These are phyloP conservation scores for Piloderma croceum DNA, from an alignment of 768 basidiomycete species.

Conservation along the genomic window DNA sequence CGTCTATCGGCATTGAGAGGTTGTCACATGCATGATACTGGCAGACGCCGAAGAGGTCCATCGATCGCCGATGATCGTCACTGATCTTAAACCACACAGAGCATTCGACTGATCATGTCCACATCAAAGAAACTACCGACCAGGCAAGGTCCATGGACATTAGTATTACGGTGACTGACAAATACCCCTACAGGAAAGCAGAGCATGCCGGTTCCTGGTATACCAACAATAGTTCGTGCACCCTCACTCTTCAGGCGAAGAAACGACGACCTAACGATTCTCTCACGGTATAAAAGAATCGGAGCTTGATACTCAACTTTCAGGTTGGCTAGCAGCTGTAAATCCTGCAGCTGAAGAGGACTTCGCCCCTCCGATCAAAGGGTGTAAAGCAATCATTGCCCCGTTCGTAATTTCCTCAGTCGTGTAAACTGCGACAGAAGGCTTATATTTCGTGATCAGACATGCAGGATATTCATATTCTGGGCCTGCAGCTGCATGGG, in stretches of 20 bases:
- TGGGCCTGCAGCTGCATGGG: conserved; percentile 92
- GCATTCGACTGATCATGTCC: background rate
- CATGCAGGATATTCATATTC: conserved; percentile 97
- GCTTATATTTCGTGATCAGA: conserved; percentile 34
- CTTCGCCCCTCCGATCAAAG: conserved; percentile 61
- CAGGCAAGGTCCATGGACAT: conserved; percentile 18
- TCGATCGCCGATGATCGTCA: too few species aligned
- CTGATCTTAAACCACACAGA: too few species aligned
- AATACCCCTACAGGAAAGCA: conserved; percentile 44
- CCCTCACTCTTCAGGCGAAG: conserved; percentile 4
- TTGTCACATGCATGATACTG: too few species aligned
- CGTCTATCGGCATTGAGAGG: too few species aligned
- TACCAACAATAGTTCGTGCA: conserved; percentile 50
- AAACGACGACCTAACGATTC: too few species aligned
- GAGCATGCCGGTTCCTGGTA: conserved; percentile 95
- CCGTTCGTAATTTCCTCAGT: conserved; percentile 57
- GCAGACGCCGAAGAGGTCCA: too few species aligned
- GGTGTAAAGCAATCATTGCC: conserved; percentile 86
- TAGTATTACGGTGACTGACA: conserved; percentile 1
- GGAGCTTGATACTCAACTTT: conserved; percentile 57
- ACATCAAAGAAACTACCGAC: conserved; percentile 17
- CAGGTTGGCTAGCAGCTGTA: conserved; percentile 58
- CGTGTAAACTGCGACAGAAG: background rate
- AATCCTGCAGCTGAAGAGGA: conserved; percentile 36
- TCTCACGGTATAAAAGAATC: too few species aligned